Conservation (phyloP, 1,284 basidiomycete species). For the Lentinula novae-zelandiae region DNA sequence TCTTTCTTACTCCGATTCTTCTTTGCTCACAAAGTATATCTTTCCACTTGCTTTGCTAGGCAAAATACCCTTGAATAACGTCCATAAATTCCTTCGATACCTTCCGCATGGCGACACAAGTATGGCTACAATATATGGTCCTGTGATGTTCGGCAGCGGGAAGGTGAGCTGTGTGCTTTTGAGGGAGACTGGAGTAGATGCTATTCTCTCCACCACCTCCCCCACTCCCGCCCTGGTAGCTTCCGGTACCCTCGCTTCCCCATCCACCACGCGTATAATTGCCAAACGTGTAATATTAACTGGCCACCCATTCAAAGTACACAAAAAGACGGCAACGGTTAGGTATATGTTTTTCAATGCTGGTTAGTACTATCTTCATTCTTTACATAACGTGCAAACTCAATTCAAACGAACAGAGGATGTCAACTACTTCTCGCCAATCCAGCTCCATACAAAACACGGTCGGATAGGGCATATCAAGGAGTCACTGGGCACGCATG, state of each 20-base stretch:
- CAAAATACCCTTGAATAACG: slow-evolving; percentile 70
- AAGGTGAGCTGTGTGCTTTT: slow-evolving; percentile 77
- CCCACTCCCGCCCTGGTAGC: slow-evolving; percentile 84
- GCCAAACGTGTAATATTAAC: slow-evolving; percentile 93
- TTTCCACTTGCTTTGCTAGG: not conserved
- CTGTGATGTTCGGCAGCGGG: slow-evolving; percentile 74
- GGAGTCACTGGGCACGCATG: slow-evolving; percentile 96
- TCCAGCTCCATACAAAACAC: slow-evolving; percentile 91
- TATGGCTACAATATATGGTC: slow-evolving; percentile 87
- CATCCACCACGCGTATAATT: slow-evolving; percentile 89
- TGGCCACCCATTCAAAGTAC: slow-evolving; percentile 96
- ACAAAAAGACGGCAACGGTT: slow-evolving; percentile 96
- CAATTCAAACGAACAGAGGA: slow-evolving; percentile 55
- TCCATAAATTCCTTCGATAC: slow-evolving; percentile 97
- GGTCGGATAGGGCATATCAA: slow-evolving; percentile 91
- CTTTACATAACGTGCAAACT: not conserved
- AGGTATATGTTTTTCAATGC: slow-evolving; percentile 98
- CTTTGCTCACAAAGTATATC: not conserved
- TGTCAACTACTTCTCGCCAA: slow-evolving; percentile 89
- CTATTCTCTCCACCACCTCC: slow-evolving; percentile 7
- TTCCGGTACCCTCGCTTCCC: slow-evolving; percentile 83
- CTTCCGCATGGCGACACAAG: slow-evolving; percentile 78
- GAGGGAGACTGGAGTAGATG: slow-evolving; percentile 36
- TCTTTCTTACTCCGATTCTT: not conserved
- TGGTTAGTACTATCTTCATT: slow-evolving; percentile 37